Conservation (phyloP, 768 basidiomycete species). For the Thelephora ganbajun region DNA sequence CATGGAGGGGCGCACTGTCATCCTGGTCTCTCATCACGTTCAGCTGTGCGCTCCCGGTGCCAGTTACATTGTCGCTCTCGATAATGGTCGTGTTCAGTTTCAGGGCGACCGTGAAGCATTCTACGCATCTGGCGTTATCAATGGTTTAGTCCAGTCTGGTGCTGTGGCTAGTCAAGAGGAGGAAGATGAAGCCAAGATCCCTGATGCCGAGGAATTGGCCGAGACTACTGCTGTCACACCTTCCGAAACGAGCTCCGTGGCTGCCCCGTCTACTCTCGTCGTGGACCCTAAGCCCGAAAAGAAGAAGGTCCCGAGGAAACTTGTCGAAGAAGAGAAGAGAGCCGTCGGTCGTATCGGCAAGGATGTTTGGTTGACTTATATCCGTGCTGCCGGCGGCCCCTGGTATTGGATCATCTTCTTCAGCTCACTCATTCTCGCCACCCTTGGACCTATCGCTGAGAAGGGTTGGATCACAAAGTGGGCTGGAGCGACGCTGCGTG, state of each 20-base stretch:
- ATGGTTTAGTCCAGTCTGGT: conserved; percentile 48
- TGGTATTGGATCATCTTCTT: conserved; percentile 26
- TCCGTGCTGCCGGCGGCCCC: conserved; percentile 24
- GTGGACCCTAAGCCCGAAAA: conserved; percentile 18
- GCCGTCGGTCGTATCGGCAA: conserved; percentile 32
- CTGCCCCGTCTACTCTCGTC: conserved; percentile 18
- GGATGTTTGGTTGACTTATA: conserved; percentile 31
- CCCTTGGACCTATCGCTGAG: conserved; percentile 29
- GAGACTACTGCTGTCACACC: conserved; percentile 10
- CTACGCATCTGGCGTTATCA: conserved; percentile 50
- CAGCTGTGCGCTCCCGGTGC: conserved; percentile 77
- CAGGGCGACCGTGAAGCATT: conserved; percentile 56
- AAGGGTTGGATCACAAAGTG: conserved; percentile 34
- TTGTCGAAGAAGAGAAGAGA: conserved; percentile 55
- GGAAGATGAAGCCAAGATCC: conserved; percentile 28
- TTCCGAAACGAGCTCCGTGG: conserved; percentile 33
- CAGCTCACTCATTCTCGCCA: conserved; percentile 21
- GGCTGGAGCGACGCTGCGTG: conserved; percentile 21
- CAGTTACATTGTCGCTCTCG: conserved; percentile 68
- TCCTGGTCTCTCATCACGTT: conserved; percentile 91
- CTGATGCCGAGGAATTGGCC: conserved; percentile 20
- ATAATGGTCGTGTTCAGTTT: conserved; percentile 69
- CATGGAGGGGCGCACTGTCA: conserved; percentile 63
- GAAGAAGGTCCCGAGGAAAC: conserved; percentile 62
- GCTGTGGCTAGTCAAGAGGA: conserved; percentile 19